These are phyloP conservation scores for Collybiopsis confluens DNA, from an alignment of 768 basidiomycete genomes.

Conservation along the genomic window DNA sequence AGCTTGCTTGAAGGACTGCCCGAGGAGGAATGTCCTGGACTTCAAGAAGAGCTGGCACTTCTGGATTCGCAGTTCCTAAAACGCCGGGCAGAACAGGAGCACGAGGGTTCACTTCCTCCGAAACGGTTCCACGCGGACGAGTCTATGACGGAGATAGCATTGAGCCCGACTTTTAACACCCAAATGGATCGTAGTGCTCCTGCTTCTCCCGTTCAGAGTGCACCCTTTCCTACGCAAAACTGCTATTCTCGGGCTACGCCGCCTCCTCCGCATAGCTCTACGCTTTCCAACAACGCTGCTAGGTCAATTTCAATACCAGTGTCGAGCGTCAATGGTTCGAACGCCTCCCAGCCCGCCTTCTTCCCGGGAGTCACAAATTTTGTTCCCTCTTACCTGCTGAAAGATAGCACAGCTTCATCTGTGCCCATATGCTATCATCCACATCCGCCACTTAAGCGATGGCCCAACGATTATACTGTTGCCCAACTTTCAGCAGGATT, in stretches of 20 bases:
- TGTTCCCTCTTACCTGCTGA: background rate
- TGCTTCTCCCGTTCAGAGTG: background rate
- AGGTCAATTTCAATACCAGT: constrained; percentile 7
- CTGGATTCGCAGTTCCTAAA: constrained; percentile 23
- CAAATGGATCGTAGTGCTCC: background rate
- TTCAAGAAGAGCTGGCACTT: constrained; percentile 50
- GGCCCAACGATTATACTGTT: constrained; percentile 76
- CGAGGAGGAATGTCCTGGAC: constrained; percentile 54
- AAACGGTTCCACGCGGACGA: constrained; percentile 17
- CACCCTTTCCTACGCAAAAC: background rate
- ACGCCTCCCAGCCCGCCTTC: constrained; percentile 14
- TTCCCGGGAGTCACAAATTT: constrained; percentile 1
- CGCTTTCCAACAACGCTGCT: background rate
- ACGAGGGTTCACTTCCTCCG: constrained; percentile 20
- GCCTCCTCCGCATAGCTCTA: constrained; percentile 1
- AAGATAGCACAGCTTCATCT: background rate
- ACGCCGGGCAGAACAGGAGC: constrained; percentile 18
- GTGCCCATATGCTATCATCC: constrained; percentile 46
- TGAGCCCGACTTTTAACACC: background rate
- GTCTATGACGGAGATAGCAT: background rate
- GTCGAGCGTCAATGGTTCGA: background rate
- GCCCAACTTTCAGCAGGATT: constrained; percentile 62
- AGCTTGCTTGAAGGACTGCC: constrained; percentile 52
- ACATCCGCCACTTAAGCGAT: constrained; percentile 64
- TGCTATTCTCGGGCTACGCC: background rate